Percentiles rank a stretch among this genome's conserved stretches.
Evolutionary conservation across 768 basidiomycete genomes (phyloP).

Genomic region (Leucosporidium scottii): DNA sequence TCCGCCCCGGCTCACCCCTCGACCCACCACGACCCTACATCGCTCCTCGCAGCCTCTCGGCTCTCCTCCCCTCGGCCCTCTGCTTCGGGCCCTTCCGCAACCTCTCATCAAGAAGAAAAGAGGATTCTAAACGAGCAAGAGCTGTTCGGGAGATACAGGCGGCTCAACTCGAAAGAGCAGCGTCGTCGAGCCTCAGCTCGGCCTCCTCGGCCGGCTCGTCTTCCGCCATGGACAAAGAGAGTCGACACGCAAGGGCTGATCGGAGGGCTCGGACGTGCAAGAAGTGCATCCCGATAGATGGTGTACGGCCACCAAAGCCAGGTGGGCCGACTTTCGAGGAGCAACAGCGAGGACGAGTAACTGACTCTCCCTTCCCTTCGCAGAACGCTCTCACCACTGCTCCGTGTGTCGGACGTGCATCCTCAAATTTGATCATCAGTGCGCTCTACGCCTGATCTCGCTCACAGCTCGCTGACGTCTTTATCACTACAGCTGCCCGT

Average conservation of each 20-base stretch:
- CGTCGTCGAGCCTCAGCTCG: no score
- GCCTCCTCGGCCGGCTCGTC: neutral
- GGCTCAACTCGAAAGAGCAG: neutral
- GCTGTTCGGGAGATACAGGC: neutral
- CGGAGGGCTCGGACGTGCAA: conserved; percentile 27
- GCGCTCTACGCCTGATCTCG: neutral
- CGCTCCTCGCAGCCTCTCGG: conserved; percentile 8
- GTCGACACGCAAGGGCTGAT: neutral
- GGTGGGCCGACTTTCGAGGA: neutral
- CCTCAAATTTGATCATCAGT: conserved; percentile 38
- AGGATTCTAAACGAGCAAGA: neutral
- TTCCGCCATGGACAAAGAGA: neutral
- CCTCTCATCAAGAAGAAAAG: neutral
- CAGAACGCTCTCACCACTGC: conserved; percentile 38
- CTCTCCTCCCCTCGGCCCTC: conserved; percentile 11
- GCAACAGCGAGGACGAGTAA: neutral
- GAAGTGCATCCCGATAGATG: conserved; percentile 19
- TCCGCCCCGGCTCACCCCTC: conserved; percentile 67
- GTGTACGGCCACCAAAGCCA: conserved; percentile 30
- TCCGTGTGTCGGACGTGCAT: conserved; percentile 33
- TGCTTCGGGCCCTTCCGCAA: neutral
- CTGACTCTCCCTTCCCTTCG: neutral
- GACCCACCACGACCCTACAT: conserved; percentile 18
- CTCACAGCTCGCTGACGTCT: neutral
- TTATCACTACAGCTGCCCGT: conserved; percentile 41